Evolutionary conservation across 306 rosid species (phyloP).

Genomic region (Alnus rubra): DNA sequence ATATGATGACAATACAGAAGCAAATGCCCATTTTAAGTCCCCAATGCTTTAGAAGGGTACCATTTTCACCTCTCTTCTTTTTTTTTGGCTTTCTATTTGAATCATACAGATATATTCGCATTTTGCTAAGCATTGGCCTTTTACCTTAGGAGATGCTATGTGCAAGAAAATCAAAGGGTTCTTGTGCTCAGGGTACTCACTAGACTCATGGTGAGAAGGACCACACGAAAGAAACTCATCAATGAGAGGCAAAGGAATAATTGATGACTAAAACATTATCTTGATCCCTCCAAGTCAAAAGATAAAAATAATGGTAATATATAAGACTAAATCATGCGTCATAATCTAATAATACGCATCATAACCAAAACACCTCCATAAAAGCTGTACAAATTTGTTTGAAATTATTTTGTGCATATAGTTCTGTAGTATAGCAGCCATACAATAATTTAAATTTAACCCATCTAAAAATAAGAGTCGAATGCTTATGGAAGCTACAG

Average conservation of each 20-base stretch:
- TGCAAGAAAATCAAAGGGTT: neutral
- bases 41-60: neutral
- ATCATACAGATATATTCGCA: neutral
- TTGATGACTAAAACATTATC: neutral
- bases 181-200: neutral
- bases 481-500: neutral
- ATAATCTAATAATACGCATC: neutral
- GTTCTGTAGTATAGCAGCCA: neutral
- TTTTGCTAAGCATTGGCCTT: neutral
- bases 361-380: neutral
- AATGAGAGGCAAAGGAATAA: neutral
- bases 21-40: neutral
- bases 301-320: neutral
- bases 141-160: neutral
- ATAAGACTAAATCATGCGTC: neutral
- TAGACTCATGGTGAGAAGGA: neutral
- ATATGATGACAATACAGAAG: constrained; percentile 7
- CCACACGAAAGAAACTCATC: neutral
- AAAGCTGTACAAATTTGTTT: neutral
- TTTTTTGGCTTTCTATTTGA: neutral
- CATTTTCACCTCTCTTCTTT: neutral
- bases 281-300: neutral
- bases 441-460: neutral
- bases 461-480: neutral
- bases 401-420: neutral